phyloP scores from a whole-genome alignment of 306 rosid genomes.

The Begonia peltatifolia region DNA sequence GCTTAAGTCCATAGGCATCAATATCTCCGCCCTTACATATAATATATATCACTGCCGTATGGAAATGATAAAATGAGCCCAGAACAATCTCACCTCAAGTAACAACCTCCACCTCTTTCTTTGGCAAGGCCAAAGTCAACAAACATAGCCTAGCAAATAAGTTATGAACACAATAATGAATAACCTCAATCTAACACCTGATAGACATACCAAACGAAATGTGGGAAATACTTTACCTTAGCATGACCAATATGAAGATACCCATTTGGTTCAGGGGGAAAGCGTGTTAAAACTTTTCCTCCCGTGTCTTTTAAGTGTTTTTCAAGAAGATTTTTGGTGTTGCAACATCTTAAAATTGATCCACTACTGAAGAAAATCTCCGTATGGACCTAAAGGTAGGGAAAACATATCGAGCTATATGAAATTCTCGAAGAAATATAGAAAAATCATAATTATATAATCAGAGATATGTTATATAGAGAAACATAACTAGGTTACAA shows the following conservation, averaged over 20 bases:
- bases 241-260: constrained; percentile 98
- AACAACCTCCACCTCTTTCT: constrained; percentile 89
- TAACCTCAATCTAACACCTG: not conserved
- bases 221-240: constrained; percentile 33
- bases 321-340: constrained; percentile 63
- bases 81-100: constrained; percentile 45
- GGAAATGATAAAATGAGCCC: not conserved
- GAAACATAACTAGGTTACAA: too few species aligned
- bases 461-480: too few species aligned
- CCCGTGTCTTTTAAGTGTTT: constrained; percentile 58
- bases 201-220: constrained; percentile 1
- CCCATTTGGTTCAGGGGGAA: constrained; percentile 99
- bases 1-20: too few species aligned
- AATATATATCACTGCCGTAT: too few species aligned
- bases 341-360: constrained; percentile 73
- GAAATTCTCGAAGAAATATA: too few species aligned
- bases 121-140: constrained; percentile 90
- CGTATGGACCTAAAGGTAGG: constrained; percentile 67
- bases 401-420: too few species aligned
- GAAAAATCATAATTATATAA: too few species aligned
- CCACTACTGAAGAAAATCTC: constrained; percentile 82
- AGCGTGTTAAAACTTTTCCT: constrained; percentile 76
- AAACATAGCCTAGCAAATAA: constrained; percentile 75
- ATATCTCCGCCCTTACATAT: too few species aligned
- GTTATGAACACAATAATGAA: not conserved